Evolutionary conservation across 2,329 filamentous ascomycete genomes (phyloP), one percentile per base, ranked within the genome.

Genomic region (Penicillium janthinellum): DNA sequence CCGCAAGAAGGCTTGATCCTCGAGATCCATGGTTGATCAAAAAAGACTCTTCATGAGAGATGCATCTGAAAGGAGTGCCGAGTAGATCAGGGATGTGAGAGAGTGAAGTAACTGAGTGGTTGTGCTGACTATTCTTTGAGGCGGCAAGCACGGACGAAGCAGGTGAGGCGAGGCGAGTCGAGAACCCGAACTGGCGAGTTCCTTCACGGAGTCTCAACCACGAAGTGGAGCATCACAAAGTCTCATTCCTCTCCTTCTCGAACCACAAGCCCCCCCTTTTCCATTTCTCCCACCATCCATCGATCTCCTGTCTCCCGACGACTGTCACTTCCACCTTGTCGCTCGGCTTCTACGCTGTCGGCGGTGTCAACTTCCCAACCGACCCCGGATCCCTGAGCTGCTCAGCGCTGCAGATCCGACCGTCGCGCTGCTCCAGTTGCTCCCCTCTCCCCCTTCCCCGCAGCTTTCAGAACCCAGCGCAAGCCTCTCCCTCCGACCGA

Each of bases 371-470:
- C 45, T 28, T 48, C 28, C 25, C 15, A 11, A 31, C 45, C 12
- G 25, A 2, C 25, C 35, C 25, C 35, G 37, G 38, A 53, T 53
- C 38, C 34, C 38, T 42, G 51, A 53, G 35, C 25, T 53, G 42
- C 49, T 28, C 20, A 28, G 39, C 20, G 51, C 37, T 14, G 51
- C 37, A 41, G 51, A 53, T 53, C 51, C 49, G 49, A 52, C 49
- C 49, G 49, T 37, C 35, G 37, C 37, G 35, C 49, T 41, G 35
- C 49, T 51, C 49, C 35, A 14, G 48, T 41, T 44, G 38, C 25
- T 45, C 41, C 50, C 35, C 57, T 64, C 51, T 47, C 17, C 56
- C 57, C 59, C 57, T 67, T 61, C 63, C 63, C 61, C 64, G 61
- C 59, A 61, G 61, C 61, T 51, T 60, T 45, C 49, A 39, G 20